phyloP scores from a whole-genome alignment of 176 grass and related monocot genomes.

The Areca catechu region DNA sequence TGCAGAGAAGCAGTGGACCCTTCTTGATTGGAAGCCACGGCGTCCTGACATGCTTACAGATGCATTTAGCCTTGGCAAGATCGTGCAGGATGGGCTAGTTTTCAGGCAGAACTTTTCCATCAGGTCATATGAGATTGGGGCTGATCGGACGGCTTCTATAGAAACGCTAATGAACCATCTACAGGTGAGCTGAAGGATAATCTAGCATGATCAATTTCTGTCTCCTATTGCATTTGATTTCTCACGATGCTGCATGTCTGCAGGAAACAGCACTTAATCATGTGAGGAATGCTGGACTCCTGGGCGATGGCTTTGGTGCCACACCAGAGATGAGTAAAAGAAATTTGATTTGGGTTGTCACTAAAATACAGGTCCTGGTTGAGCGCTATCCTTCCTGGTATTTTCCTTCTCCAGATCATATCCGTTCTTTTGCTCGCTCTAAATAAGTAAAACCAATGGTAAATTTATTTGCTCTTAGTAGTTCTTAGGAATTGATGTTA shows the following conservation, averaged over 20 bases:
- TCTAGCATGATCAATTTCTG: too few relatives aligned
- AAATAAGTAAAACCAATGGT: too few relatives aligned
- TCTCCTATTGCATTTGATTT: too few relatives aligned
- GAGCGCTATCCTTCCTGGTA: slow-evolving; percentile 91
- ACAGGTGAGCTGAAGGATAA: slow-evolving; percentile 43
- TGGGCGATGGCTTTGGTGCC: slow-evolving; percentile 89
- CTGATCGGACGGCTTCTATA: slow-evolving; percentile 89
- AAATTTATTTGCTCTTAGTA: too few relatives aligned
- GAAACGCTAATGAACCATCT: slow-evolving; percentile 99
- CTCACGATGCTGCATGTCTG: not conserved
- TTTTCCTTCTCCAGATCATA: slow-evolving; percentile 7
- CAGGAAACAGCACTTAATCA: slow-evolving; percentile 99
- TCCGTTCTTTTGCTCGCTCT: not conserved
- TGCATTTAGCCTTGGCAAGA: slow-evolving; percentile 76
- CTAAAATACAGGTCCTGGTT: slow-evolving; percentile 95
- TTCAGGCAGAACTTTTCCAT: slow-evolving; percentile 96
- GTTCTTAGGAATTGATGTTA: too few relatives aligned
- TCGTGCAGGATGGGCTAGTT: slow-evolving; percentile 75
- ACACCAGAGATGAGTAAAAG: slow-evolving; percentile 97
- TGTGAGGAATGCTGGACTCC: slow-evolving; percentile 76
- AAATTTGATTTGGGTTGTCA: slow-evolving; percentile 98
- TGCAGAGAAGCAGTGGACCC: slow-evolving; percentile 91
- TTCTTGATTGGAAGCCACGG: slow-evolving; percentile 91
- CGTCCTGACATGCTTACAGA: slow-evolving; percentile 95
- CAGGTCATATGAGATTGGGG: slow-evolving; percentile 94